Evolutionary conservation across 345 rosid species (phyloP), one percentile per base, ranked within the genome.

Genomic region (Hirschfeldia incana): DNA sequence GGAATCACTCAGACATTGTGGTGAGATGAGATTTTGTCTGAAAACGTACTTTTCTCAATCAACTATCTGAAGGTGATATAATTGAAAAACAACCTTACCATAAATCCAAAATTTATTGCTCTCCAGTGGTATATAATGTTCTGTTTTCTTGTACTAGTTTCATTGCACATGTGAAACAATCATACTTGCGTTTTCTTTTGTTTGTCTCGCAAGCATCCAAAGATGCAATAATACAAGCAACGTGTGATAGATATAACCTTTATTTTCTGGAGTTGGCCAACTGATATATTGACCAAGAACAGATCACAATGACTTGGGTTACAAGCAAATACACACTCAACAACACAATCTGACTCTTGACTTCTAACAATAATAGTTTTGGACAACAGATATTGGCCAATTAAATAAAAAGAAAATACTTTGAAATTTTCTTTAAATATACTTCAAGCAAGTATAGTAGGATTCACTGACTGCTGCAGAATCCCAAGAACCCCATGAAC

Each of bases 401-500:
- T 21, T 21, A 21, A 21, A 21, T 21, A 21, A 21, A 21, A 21
- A 21, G 21, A 21, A 21, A 21, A 21, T 21, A 21, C 21, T 21
- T 21, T 21, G 21, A 21, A 21, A 21, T 21, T 21, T 21, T 21
- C 21, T 21, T 21, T 21, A 21, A 21, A 21, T 21, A 21, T 21
- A 21, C 21, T 21, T 21, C 21, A 21, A 21, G 21, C 21, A 21
- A 21, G 21, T 21, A 21, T 21, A 21, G 21, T 21, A 21, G 21
- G 21, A 21, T 21, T 21, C 21, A 51, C 51, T 90, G 93, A 73
- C 89, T 87, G 77, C 86, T 85, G 87, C 94, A 90, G 75, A 90
- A 91, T 21, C 83, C 88, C 26, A 90, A 82, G 76, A 94, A 91
- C 63, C 98, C 94, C 97, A 94, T 91, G 77, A 89, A 94, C 74